phyloP scores from a whole-genome alignment of 148 eudicot genomes.

The Dysphania ambrosioides region DNA sequence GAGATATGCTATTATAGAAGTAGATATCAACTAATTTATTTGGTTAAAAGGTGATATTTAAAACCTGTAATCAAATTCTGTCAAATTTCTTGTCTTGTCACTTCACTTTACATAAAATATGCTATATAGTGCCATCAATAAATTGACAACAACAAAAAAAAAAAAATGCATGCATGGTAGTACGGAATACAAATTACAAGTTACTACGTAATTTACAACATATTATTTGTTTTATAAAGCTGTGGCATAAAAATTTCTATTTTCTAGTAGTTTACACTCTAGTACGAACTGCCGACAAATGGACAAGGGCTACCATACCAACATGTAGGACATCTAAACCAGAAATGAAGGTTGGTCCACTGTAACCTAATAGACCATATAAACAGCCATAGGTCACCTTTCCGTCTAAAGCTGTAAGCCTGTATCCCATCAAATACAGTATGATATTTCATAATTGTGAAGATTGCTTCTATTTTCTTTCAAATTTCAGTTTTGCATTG shows the following conservation, averaged over 20 bases:
- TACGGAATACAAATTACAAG: no score
- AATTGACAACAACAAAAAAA: not conserved
- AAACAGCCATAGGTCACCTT: not conserved
- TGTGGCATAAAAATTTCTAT: not conserved
- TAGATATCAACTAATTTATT: no score
- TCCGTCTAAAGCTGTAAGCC: slow-evolving; percentile 9
- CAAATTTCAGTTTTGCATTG: not conserved
- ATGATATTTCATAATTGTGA: not conserved
- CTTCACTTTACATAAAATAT: not conserved
- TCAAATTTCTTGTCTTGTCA: no score
- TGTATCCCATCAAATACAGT: not conserved
- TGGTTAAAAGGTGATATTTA: no score
- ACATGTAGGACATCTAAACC: slow-evolving; percentile 30
- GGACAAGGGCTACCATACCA: not conserved
- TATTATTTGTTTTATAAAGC: no score
- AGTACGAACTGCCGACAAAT: slow-evolving; percentile 13
- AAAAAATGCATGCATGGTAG: not conserved
- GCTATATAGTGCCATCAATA: not conserved
- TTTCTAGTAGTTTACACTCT: not conserved
- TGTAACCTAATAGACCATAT: not conserved
- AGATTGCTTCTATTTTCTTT: not conserved
- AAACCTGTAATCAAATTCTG: no score
- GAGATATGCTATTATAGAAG: not conserved
- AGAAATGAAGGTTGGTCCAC: not conserved
- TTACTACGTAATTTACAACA: no score